phyloP scores from a whole-genome alignment of 768 basidiomycete genomes.

The Nidularia pulvinata region DNA sequence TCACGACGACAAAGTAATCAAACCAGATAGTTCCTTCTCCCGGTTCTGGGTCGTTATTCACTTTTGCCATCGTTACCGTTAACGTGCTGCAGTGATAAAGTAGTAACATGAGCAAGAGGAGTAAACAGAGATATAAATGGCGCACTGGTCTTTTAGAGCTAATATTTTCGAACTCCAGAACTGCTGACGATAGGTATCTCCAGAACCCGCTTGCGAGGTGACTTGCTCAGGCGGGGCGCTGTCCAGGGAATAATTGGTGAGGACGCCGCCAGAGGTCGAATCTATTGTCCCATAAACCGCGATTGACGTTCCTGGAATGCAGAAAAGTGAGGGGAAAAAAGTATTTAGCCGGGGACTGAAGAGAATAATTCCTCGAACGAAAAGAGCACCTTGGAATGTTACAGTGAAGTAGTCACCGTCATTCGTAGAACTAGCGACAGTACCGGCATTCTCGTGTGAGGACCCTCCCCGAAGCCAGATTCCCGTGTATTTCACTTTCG shows the following conservation, averaged over 20 bases:
- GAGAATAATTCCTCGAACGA: neutral
- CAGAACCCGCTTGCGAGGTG: conserved; percentile 18
- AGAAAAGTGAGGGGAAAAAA: neutral
- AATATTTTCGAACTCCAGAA: conserved; percentile 30
- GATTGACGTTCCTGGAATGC: conserved; percentile 23
- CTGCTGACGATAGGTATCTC: conserved; percentile 26
- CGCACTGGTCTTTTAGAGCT: conserved; percentile 25
- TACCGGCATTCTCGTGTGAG: conserved; percentile 18
- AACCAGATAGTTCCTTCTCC: conserved; percentile 41
- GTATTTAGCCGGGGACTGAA: neutral
- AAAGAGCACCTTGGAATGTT: conserved; percentile 25
- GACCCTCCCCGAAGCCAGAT: conserved; percentile 28
- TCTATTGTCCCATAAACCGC: conserved; percentile 32
- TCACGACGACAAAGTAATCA: conserved; percentile 31
- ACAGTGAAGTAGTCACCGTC: conserved; percentile 31
- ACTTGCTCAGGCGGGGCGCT: conserved; percentile 17
- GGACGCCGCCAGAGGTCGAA: conserved; percentile 28
- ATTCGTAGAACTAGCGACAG: conserved; percentile 27
- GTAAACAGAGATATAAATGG: neutral
- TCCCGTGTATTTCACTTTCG: conserved; percentile 27
- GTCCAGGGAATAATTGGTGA: conserved; percentile 32
- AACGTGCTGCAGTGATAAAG: conserved; percentile 18
- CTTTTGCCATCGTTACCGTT: conserved; percentile 28
- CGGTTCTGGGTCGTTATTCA: conserved; percentile 17
- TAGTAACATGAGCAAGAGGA: neutral